Base-by-base conservation (phyloP, 1,284 basidiomycete genomes). In the Rhodotorula sp. region DNA sequence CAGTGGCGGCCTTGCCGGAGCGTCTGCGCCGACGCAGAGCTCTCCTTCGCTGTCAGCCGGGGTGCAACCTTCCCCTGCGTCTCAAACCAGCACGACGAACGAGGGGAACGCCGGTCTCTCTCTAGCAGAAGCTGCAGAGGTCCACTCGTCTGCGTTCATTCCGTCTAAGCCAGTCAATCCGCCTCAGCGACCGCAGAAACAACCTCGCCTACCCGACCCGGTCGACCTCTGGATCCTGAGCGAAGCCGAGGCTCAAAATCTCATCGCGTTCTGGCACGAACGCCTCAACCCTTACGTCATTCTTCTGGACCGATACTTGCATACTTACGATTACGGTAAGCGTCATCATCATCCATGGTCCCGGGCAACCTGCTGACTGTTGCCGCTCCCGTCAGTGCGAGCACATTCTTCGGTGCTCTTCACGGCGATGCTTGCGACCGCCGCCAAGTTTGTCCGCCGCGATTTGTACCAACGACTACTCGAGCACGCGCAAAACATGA, bases 281-380 rank as follows among this genome's bases (percentile, higher is more conserved):
- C 88, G 90, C 66, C 85, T 92, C 64, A 92, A 92, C 79, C 89
- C 90, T 20, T 92, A 91, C 81, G 87, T 92, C 83, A 91, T 91
- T 80, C 84, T 92, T 48, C 91, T 92, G 78, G 91, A 92, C 81
- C 89, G 90, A 48, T 84, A 87, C 49, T 82, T 67, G 14, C 66
- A 68, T 29, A 64, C 66, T 2, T 46, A 47, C 29, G 54, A 64
- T 14, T 65, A 59, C 43, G 62, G 62, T 64, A 1, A 21, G n/a
- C 39, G 10, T 43, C 39, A 43, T 12, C 21, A 31, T 31, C 16
- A 16, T 4, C 21, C 7, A 3, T 20, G 10, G 46, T 31, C 20
- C 14, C 10, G 39, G 39, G 39, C 39, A 18, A 8, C 15, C 29
- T 2, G 16, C 6, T 29, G 31, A 5, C 51, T 46, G 49, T 46